These are phyloP conservation scores for Termitomyces titanicus DNA, from an alignment of 768 basidiomycete genomes.

Conservation along the genomic window DNA sequence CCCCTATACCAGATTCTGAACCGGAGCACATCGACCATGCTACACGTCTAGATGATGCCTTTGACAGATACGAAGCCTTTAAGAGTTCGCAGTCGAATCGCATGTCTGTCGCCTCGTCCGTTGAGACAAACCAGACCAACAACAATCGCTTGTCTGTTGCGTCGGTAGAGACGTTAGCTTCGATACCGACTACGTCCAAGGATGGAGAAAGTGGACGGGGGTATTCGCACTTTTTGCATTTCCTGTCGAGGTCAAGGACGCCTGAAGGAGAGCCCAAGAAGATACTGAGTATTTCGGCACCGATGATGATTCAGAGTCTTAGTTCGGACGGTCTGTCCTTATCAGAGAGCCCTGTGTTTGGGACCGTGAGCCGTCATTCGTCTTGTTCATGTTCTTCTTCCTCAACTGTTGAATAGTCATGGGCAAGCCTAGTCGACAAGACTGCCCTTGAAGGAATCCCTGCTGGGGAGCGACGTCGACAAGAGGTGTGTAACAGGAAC, in stretches of 20 bases:
- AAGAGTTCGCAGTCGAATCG: conserved; percentile 50
- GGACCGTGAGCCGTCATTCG: conserved; percentile 43
- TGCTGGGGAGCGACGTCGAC: conserved; percentile 73
- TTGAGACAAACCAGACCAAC: conserved; percentile 19
- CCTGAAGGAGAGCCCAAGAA: conserved; percentile 45
- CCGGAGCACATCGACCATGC: conserved; percentile 33
- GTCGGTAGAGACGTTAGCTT: conserved; percentile 49
- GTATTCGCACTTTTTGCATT: conserved; percentile 53
- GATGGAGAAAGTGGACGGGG: conserved; percentile 32
- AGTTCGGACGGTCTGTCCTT: conserved; percentile 23
- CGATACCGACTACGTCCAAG: conserved; percentile 38
- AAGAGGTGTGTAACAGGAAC: conserved; percentile 54
- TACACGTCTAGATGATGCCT: conserved; percentile 72
- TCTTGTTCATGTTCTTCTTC: conserved; percentile 1
- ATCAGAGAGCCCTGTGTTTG: conserved; percentile 61
- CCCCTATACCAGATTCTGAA: conserved; percentile 24
- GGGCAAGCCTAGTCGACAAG: conserved; percentile 90
- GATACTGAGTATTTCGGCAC: conserved; percentile 64
- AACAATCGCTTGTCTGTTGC: conserved; percentile 58
- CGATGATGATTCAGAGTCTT: conserved; percentile 40
- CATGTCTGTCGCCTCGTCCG: conserved; percentile 55
- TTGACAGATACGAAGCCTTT: conserved; percentile 86
- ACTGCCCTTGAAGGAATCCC: conserved; percentile 81
- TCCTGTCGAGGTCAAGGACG: conserved; percentile 61
- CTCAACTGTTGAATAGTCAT: conserved; percentile 49